phyloP scores from a whole-genome alignment of 1,284 basidiomycete species.

The Irpex rosettiformis region DNA sequence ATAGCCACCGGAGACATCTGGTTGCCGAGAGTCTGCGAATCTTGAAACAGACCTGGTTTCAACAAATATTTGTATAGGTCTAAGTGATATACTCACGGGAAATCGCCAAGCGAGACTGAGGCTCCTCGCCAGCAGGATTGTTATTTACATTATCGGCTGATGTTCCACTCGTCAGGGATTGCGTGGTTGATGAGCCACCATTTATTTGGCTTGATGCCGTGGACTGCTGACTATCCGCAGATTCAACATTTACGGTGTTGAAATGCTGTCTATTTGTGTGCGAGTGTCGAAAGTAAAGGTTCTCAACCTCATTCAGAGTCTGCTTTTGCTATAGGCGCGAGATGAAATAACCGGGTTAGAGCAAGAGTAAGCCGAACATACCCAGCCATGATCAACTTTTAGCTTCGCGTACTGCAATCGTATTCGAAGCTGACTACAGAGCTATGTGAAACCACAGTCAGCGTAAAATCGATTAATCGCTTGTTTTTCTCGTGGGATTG shows the following conservation, averaged over 20 bases:
- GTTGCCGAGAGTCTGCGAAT: not conserved
- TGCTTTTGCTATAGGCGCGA: constrained; percentile 57
- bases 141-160: not conserved
- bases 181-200: not conserved
- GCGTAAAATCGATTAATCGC: not conserved
- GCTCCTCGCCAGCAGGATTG: not conserved
- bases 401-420: constrained; percentile 73
- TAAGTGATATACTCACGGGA: not conserved
- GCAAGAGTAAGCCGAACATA: constrained; percentile 29
- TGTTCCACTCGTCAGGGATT: not conserved
- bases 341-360: constrained; percentile 17
- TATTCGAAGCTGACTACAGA: constrained; percentile 70
- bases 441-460: constrained; percentile 33
- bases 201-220: not conserved
- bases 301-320: constrained; percentile 73
- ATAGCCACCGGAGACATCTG: not conserved
- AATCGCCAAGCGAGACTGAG: not conserved
- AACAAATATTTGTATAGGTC: not conserved
- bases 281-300: constrained; percentile 72
- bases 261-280: constrained; percentile 24
- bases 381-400: constrained; percentile 81
- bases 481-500: not conserved
- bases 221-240: not conserved
- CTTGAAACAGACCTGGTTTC: not conserved
- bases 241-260: not conserved